Percentiles rank a stretch among this genome's conserved stretches.
These are phyloP conservation scores for Cornus suecica DNA, from an alignment of 148 eudicot species.

Conservation along the genomic window DNA sequence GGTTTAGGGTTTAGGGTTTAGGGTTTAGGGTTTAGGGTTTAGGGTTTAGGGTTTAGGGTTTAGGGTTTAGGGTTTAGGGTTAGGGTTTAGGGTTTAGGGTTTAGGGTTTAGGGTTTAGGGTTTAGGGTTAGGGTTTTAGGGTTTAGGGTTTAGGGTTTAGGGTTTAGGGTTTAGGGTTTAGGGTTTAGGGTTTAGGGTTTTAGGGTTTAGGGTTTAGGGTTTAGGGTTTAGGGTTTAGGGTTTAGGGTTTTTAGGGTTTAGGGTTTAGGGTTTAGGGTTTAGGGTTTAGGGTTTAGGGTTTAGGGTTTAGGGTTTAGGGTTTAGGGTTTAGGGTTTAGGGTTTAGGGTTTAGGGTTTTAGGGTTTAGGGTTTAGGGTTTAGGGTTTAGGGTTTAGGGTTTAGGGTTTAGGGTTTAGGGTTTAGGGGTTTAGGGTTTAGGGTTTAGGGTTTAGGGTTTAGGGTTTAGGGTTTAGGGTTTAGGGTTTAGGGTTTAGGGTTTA, in stretches of 20 bases:
- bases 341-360: conserved; percentile 8
- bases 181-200: conserved; percentile 7
- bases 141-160: conserved; percentile 8
- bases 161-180: conserved; percentile 2
- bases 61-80: not conserved
- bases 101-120: not conserved
- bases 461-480: not conserved
- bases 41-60: not conserved
- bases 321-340: conserved; percentile 8
- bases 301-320: conserved; percentile 6
- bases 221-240: conserved; percentile 2
- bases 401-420: not conserved
- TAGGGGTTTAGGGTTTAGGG: conserved; percentile 4
- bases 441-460: not conserved
- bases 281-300: not conserved
- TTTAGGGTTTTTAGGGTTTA: conserved; percentile 4
- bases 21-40: not conserved
- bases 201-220: conserved; percentile 7
- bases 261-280: not conserved
- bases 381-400: not conserved
- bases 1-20: not conserved
- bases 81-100: not conserved
- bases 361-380: conserved; percentile 8
- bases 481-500: not conserved
- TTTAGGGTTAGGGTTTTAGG: not conserved